Evolutionary conservation across 164 flowering plant species (phyloP), one percentile per base, ranked within the genome.

Genomic region (Stephania yunnanensis): DNA sequence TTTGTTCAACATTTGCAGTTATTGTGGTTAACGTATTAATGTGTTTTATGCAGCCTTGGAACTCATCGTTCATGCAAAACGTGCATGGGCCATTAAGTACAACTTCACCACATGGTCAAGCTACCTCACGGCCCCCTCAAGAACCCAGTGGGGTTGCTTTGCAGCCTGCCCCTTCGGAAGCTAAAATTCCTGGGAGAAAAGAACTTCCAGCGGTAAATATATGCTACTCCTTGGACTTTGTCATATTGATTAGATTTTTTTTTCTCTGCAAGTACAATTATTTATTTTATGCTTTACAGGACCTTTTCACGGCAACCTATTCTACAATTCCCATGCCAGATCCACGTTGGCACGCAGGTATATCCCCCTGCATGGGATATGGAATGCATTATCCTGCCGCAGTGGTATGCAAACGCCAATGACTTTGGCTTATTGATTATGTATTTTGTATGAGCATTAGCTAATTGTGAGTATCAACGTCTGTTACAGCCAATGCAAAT

Each of bases 171-270:
- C 67, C 81, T 30, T 53, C 65, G 7, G 93, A 90, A 72, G 80
- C 73, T 71, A 88, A 86, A 77, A 65, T 80, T 74, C 77, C 71
- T 71, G 92, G 88, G 82, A 85, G 95, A 83, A 83, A 73, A 83
- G 97, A 78, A 83, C 87, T 94, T 66, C 95, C 98, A 4, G 88
- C 68, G 90, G 98, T 93, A 84, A 52, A n/a, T 74, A 31, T 58
- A 58, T 53, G 25, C 15, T 69, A 22, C 71, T 71, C 46, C 44
- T n/a, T 66, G 29, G 36, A n/a, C 29, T 29, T 71, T 67, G 25
- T 19, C 63, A n/a, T 55, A n/a, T 55, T 20, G 19, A 13, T 19
- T n/a, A n/a, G 63, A 13, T 48, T 4, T 13, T 5, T 6, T 31
- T 22, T 67, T 36, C n/a, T 77, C 22, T 46, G 25, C 36, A 55